Evolutionary conservation across 352 stramenopile species (phyloP).

Genomic region (Pythium sukuiense): DNA sequence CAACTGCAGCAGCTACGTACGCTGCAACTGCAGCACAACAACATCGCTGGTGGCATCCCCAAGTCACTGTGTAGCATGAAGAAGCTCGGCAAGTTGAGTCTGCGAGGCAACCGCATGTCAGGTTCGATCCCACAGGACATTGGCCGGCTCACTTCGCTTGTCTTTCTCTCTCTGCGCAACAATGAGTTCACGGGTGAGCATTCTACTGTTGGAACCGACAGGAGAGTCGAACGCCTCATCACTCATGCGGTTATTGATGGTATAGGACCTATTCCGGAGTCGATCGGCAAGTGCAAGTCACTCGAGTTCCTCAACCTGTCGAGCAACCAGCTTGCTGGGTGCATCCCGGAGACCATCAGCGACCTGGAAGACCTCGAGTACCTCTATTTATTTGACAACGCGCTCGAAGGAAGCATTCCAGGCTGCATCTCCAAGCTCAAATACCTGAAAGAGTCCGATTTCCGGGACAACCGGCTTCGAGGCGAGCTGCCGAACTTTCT

Average conservation of each 20-base stretch:
- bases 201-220: background rate
- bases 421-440: constrained; percentile 69
- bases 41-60: constrained; percentile 57
- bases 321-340: constrained; percentile 74
- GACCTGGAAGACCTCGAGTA: constrained; percentile 79
- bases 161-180: constrained; percentile 86
- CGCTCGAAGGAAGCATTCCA: constrained; percentile 64
- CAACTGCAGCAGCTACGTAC: constrained; percentile 61
- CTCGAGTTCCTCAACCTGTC: constrained; percentile 88
- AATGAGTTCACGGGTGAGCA: constrained; percentile 59
- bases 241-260: background rate
- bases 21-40: constrained; percentile 85
- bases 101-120: constrained; percentile 78
- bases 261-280: constrained; percentile 56
- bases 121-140: constrained; percentile 64
- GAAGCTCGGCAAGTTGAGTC: constrained; percentile 65
- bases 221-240: background rate
- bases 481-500: constrained; percentile 83
- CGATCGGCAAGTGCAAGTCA: constrained; percentile 66
- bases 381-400: constrained; percentile 88
- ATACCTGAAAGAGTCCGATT: constrained; percentile 79
- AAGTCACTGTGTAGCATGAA: constrained; percentile 51
- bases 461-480: constrained; percentile 72
- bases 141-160: constrained; percentile 61
- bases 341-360: constrained; percentile 68